Conservation (phyloP, 2,329 filamentous ascomycete genomes). For the Alternaria ethzedia region DNA sequence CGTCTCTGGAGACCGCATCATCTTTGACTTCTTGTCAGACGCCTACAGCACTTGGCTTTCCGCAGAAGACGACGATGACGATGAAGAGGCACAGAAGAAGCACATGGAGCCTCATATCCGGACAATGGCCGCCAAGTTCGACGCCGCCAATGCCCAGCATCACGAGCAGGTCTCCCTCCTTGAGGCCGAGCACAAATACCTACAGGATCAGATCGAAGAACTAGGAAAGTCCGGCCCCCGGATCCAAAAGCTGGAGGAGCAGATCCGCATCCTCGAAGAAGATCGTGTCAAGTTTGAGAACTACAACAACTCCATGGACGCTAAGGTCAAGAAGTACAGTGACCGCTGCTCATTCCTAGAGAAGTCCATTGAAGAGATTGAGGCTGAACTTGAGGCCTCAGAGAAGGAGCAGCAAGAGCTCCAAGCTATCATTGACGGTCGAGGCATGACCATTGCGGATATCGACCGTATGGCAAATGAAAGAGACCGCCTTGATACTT, state of each 20-base stretch:
- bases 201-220: slow-evolving; percentile 87
- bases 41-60: slow-evolving; percentile 94
- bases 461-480: slow-evolving; percentile 99
- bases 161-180: slow-evolving; percentile 82
- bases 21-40: slow-evolving; percentile 87
- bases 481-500: slow-evolving; percentile 88
- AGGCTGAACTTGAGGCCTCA: slow-evolving; percentile 79
- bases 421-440: slow-evolving; percentile 86
- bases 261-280: slow-evolving; percentile 92
- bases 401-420: slow-evolving; percentile 82
- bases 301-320: slow-evolving; percentile 85
- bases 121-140: slow-evolving; percentile 86
- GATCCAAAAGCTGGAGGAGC: slow-evolving; percentile 81
- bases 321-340: slow-evolving; percentile 88
- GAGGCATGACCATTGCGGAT: slow-evolving; percentile 96
- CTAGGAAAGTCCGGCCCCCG: slow-evolving; percentile 86
- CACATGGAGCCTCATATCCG: slow-evolving; percentile 84
- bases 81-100: slow-evolving; percentile 72
- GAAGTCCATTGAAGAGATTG: slow-evolving; percentile 82
- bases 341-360: slow-evolving; percentile 80
- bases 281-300: slow-evolving; percentile 95
- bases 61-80: slow-evolving; percentile 76
- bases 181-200: slow-evolving; percentile 81
- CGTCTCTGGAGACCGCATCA: slow-evolving; percentile 87
- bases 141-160: slow-evolving; percentile 83